Base-by-base conservation (phyloP, 2,329 filamentous ascomycete genomes). In the Penicillium brevicompactum region DNA sequence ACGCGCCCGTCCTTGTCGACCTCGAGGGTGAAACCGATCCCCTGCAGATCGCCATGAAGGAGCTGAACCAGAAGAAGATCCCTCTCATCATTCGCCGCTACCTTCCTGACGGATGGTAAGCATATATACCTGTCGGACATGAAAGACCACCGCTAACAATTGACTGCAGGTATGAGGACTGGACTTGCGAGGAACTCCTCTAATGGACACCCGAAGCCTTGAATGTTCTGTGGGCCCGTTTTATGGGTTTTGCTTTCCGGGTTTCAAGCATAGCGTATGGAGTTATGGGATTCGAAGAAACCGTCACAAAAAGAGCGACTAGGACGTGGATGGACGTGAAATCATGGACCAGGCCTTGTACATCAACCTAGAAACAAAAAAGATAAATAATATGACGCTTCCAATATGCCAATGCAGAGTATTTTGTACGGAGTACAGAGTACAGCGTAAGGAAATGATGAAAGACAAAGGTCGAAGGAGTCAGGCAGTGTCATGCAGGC, bases 41-140 rank as follows among this genome's bases (percentile, higher is more conserved):
- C 43, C 81, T 99, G 53, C 92, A 97, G 77, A 97, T 99, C 72
- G 94, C 94, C 22, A 90, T 97, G 75, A 97, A 97, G 79, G 94
- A 99, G 78, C 81, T 99, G 73, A 87, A 91, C 62, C 92, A 97
- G 80, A 97, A 97, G 85, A 99, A 99, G 84, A 96, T 99, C 52
- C 94, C 94, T 22, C 78, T 99, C 58, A 94, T 99, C 54, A 90
- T 99, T 62, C 86, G 94, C 74, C 86, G 94, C 71, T 99, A 97
- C 78, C 84, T 99, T 72, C 94, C 94, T 21, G 94, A 99, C 78
- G 94, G 94, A 80, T 96, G 86, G 91, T 95, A 82, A 82, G 90
- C 84, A 38, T 27, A 27, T 32, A 1, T 5, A n/a, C 2, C 32
- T 46, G 10, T 37, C 11, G 41, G 11, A 22, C 27, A 22, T 47